Evolutionary conservation across 805 yeast species (phyloP).

Genomic region (Torulaspora delbrueckii): DNA sequence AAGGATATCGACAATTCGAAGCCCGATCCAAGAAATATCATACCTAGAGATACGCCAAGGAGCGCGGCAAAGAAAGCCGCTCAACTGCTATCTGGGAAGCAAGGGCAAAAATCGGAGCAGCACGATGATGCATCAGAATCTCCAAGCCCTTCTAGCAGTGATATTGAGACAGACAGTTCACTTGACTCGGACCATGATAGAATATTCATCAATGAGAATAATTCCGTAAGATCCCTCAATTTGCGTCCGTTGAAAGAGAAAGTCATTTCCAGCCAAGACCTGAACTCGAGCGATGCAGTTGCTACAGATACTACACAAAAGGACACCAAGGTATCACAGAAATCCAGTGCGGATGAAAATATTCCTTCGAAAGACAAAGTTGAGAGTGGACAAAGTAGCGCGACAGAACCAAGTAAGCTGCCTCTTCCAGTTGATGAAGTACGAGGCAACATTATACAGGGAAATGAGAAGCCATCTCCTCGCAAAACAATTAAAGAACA

Average conservation of each 20-base stretch:
- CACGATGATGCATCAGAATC: conserved; percentile 4
- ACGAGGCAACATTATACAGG: too few relatives aligned
- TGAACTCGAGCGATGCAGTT: not conserved
- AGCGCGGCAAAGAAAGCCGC: conserved; percentile 33
- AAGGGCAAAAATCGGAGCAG: conserved; percentile 5
- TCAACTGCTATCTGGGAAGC: conserved; percentile 20
- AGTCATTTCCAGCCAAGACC: conserved; percentile 9
- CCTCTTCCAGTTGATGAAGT: too few relatives aligned
- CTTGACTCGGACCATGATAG: conserved; percentile 13
- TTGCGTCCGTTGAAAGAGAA: conserved; percentile 22
- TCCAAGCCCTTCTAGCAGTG: conserved; percentile 15
- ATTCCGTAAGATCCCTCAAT: conserved; percentile 16
- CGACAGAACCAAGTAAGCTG: too few relatives aligned
- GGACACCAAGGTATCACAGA: not conserved
- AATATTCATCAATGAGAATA: conserved; percentile 16
- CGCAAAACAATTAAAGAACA: too few relatives aligned
- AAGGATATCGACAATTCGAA: conserved; percentile 32
- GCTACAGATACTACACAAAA: not conserved
- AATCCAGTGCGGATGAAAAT: not conserved
- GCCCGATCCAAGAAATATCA: conserved; percentile 30
- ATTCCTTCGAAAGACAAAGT: not conserved
- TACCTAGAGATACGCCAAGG: conserved; percentile 28
- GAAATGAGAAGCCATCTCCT: too few relatives aligned
- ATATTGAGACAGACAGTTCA: conserved; percentile 18
- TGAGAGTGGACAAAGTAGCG: not conserved